Evolutionary conservation across 768 basidiomycete genomes (phyloP).

Genomic region (Dioszegia hungarica): DNA sequence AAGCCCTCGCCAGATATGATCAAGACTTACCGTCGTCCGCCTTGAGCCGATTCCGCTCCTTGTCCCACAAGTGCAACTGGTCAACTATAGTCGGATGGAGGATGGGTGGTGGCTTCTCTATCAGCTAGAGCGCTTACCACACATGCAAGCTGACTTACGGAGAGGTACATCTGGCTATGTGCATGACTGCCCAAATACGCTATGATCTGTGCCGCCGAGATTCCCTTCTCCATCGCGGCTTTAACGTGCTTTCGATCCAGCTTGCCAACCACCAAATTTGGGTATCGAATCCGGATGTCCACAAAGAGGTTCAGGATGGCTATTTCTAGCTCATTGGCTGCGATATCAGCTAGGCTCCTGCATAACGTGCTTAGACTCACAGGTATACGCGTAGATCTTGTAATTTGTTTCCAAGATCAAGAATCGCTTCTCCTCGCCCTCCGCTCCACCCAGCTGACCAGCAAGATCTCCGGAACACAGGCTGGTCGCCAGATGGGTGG

Average conservation of each 20-base stretch:
- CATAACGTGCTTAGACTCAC: constrained; percentile 52
- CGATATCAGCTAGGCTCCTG: not conserved
- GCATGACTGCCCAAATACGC: constrained; percentile 90
- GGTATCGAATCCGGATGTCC: constrained; percentile 85
- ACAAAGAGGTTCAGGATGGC: constrained; percentile 93
- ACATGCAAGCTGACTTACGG: constrained; percentile 55
- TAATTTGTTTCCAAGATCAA: constrained; percentile 98
- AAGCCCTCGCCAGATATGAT: constrained; percentile 7
- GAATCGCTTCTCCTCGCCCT: constrained; percentile 70
- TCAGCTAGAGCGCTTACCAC: not conserved
- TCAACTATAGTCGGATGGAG: constrained; percentile 96
- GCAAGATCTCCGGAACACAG: constrained; percentile 72
- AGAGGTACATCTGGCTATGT: constrained; percentile 95
- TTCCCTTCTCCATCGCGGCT: constrained; percentile 87
- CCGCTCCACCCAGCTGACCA: not conserved
- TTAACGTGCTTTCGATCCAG: constrained; percentile 94
- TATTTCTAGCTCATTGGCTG: constrained; percentile 92
- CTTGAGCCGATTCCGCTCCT: constrained; percentile 86
- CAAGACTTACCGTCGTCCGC: constrained; percentile 69
- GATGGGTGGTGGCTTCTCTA: constrained; percentile 55
- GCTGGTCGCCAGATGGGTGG: constrained; percentile 89
- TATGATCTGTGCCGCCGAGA: constrained; percentile 96
- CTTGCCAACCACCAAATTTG: constrained; percentile 92
- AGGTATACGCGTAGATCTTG: constrained; percentile 94
- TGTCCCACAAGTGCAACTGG: constrained; percentile 94